phyloP scores from a whole-genome alignment of 1,284 basidiomycete genomes.

The Mycosarcoma maydis region DNA sequence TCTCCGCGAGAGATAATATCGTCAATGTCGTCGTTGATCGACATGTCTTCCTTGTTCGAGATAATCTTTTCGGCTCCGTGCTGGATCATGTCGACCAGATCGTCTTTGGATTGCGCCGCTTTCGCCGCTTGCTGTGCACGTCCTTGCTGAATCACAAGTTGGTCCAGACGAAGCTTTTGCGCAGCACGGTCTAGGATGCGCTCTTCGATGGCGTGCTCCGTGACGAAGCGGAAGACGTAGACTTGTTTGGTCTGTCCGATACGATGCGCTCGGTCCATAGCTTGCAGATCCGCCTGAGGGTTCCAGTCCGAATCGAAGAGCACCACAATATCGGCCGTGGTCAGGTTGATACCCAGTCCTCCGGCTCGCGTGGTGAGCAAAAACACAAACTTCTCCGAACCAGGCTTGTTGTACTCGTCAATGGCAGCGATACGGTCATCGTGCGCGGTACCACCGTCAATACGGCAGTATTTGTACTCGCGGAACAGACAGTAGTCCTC shows the following conservation, averaged over 20 bases:
- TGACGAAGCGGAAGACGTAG: slow-evolving; percentile 97
- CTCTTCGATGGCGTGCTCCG: slow-evolving; percentile 94
- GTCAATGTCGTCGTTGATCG: slow-evolving; percentile 92
- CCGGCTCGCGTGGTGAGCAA: slow-evolving; percentile 97
- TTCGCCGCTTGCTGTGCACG: slow-evolving; percentile 73
- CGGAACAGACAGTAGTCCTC: slow-evolving; percentile 98
- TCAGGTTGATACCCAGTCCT: slow-evolving; percentile 96
- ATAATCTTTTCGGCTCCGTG: slow-evolving; percentile 98
- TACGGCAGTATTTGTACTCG: slow-evolving; percentile 86
- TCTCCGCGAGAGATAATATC: slow-evolving; percentile 83
- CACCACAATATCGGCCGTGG: slow-evolving; percentile 92
- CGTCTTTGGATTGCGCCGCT: slow-evolving; percentile 89
- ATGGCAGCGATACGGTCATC: slow-evolving; percentile 95
- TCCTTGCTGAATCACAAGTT: slow-evolving; percentile 97
- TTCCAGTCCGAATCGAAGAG: slow-evolving; percentile 99
- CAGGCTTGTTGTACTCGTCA: slow-evolving; percentile 97
- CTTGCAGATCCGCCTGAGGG: slow-evolving; percentile 97
- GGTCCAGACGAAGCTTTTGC: slow-evolving; percentile 93
- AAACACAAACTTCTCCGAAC: slow-evolving; percentile 96
- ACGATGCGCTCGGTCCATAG: slow-evolving; percentile 98
- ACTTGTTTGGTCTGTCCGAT: slow-evolving; percentile 99
- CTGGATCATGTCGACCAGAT: slow-evolving; percentile 96
- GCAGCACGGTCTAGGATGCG: slow-evolving; percentile 95
- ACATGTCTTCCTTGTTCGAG: slow-evolving; percentile 73
- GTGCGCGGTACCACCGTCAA: slow-evolving; percentile 93